phyloP scores from a whole-genome alignment of 169 alveolate species.

The Plasmodium falciparum region DNA sequence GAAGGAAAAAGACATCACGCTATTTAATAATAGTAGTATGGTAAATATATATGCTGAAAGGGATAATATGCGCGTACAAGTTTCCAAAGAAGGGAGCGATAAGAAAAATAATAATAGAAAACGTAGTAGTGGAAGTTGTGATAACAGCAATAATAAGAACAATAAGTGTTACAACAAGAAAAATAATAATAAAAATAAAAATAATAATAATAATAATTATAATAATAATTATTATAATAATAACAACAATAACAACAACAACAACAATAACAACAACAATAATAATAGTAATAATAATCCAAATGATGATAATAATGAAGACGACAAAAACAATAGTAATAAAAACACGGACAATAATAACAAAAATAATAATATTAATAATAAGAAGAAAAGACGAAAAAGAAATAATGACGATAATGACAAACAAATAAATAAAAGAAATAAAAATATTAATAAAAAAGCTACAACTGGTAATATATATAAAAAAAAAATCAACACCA shows the following conservation, averaged over 20 bases:
- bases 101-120: no score
- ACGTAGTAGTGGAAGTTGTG: not conserved
- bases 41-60: no score
- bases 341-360: not conserved
- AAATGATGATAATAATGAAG: slow-evolving; percentile 5
- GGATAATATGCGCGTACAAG: no score
- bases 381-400: slow-evolving; percentile 7
- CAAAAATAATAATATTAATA: slow-evolving; percentile 15
- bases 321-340: slow-evolving; percentile 1
- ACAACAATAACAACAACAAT: slow-evolving; percentile 11
- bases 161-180: not conserved
- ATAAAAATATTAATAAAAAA: no score
- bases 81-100: no score
- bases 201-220: not conserved
- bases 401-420: not conserved
- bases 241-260: slow-evolving; percentile 5
- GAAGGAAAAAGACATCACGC: no score
- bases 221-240: not conserved
- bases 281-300: not conserved
- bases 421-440: no score
- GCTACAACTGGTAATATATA: no score
- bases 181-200: slow-evolving; percentile 2
- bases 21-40: no score
- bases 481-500: no score
- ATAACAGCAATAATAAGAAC: not conserved